Base-by-base conservation (phyloP, 2,329 filamentous ascomycete species). In the Lasiodiplodia sp. region DNA sequence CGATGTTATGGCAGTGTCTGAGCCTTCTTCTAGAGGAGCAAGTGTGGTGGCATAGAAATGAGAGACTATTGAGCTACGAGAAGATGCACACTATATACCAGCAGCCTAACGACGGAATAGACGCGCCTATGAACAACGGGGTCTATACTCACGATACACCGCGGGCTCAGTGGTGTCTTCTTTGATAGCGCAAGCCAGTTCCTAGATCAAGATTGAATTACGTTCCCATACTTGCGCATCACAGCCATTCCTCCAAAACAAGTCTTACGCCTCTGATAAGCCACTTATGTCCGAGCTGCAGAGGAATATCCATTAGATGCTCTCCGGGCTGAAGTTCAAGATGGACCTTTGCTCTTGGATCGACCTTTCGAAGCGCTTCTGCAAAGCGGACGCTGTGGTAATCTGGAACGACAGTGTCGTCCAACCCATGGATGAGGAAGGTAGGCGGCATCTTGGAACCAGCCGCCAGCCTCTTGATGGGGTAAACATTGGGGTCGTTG, bases 361-460 rank as follows among this genome's bases (percentile, higher is more conserved):
- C 71, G 14, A 68, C 66, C 25, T 38, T 8, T 21, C 71, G 69
- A 28, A 69, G 71, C 69, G 74, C 74, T 47, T 73, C 60, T 49
- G 74, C 73, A 70, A 79, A 79, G 4, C 47, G 66, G 68, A 63
- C 70, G 11, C 69, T 75, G 69, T 76, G 72, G 37, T 73, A 70
- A 6, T 77, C 66, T 31, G 63, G 69, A 8, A 79, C 76, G 14
- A 70, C 71, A 5, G 67, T 71, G 67, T 80, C 77, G 10, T 71
- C 56, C 21, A 71, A 70, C 0, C 76, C 77, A 71, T 80, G 78
- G 2, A 77, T 51, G 37, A 79, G 75, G 51, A 72, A 74, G n/a
- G 73, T 77, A 1, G 77, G 77, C 11, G 77, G 75, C 31, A 77
- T 67, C 3, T 10, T 11, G 10, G 40, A 25, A 58, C 70, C 74